phyloP scores from a whole-genome alignment of 148 eudicot species.

The Amaranthus cruentus region DNA sequence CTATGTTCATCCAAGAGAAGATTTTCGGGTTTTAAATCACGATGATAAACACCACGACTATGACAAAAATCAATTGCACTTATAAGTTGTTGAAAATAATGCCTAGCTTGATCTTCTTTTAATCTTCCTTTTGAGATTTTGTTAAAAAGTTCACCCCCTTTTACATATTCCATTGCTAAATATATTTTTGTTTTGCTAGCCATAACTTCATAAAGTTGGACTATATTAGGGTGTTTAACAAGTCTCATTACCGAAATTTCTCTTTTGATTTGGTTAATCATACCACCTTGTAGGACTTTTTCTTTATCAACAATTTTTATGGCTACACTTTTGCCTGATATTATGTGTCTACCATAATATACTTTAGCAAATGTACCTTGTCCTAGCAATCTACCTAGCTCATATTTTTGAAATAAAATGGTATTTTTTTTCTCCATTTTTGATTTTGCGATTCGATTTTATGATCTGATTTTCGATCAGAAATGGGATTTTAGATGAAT shows the following conservation, averaged over 20 bases:
- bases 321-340: slow-evolving; percentile 52
- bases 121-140: slow-evolving; percentile 60
- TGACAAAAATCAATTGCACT: slow-evolving; percentile 84
- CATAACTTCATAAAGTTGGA: slow-evolving; percentile 74
- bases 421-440: slow-evolving; percentile 54
- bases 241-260: slow-evolving; percentile 80
- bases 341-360: slow-evolving; percentile 44
- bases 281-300: slow-evolving; percentile 47
- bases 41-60: slow-evolving; percentile 80
- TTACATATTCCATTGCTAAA: slow-evolving; percentile 70
- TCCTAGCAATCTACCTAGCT: slow-evolving; percentile 62
- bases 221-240: slow-evolving; percentile 62
- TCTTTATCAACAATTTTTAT: slow-evolving; percentile 68
- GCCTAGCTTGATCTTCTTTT: slow-evolving; percentile 51
- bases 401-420: slow-evolving; percentile 59
- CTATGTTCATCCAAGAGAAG: slow-evolving; percentile 63
- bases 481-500: background rate
- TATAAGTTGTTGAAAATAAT: slow-evolving; percentile 66
- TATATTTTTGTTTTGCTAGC: slow-evolving; percentile 77
- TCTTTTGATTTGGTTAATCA: slow-evolving; percentile 67
- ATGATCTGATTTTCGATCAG: background rate
- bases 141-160: slow-evolving; percentile 74
- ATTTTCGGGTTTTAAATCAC: slow-evolving; percentile 82
- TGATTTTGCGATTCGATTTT: background rate
- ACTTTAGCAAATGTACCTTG: slow-evolving; percentile 86